Evolutionary conservation across 345 rosid genomes (phyloP).

Genomic region (Eucalyptus pumila): DNA sequence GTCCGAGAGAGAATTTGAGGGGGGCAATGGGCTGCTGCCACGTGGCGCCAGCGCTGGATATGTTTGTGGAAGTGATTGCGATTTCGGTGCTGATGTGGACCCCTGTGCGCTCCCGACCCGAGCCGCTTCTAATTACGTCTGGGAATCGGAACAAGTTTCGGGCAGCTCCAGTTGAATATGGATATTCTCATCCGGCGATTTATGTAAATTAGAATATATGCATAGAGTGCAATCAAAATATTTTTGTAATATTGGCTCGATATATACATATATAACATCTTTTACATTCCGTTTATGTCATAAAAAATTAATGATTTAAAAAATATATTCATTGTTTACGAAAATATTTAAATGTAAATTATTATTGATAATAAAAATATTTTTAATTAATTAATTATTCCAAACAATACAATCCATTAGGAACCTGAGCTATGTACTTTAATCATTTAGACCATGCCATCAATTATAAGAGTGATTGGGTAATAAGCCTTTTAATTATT

Average conservation of each 20-base stretch:
- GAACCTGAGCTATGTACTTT: too few species aligned
- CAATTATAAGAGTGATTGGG: not conserved
- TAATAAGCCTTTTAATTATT: too few species aligned
- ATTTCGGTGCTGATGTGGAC: not conserved
- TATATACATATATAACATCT: not conserved
- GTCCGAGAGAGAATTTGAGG: constrained; percentile 22
- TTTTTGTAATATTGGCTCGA: not conserved
- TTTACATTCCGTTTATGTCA: accelerated
- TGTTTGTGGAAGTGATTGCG: not conserved
- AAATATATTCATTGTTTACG: accelerated
- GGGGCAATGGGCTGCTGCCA: constrained; percentile 52
- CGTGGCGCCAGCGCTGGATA: constrained; percentile 17
- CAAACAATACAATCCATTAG: too few species aligned
- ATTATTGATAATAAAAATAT: too few species aligned
- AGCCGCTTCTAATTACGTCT: not conserved
- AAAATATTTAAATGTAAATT: too few species aligned
- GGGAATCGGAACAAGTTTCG: not conserved
- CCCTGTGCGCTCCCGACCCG: not conserved
- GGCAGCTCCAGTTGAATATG: not conserved
- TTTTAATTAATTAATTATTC: too few species aligned
- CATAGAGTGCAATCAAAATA: not conserved
- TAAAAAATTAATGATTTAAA: too few species aligned
- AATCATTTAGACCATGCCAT: not conserved
- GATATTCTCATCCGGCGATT: not conserved
- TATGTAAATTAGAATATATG: not conserved